Conservation (phyloP, 768 basidiomycete genomes). For the Inosperma sp. region DNA sequence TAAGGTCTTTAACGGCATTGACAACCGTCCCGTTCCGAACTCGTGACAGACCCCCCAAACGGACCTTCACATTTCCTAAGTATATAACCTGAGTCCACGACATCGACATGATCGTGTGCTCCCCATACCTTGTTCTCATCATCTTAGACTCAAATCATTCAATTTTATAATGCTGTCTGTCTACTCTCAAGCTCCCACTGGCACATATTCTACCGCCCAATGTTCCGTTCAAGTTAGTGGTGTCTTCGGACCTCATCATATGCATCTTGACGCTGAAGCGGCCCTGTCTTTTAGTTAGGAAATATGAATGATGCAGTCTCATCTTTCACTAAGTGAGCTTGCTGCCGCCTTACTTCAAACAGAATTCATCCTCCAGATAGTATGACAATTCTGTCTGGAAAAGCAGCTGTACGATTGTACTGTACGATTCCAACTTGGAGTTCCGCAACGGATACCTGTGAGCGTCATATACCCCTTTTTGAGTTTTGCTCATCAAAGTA, state of each 20-base stretch:
- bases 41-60: slow-evolving; percentile 21
- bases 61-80: slow-evolving; percentile 11
- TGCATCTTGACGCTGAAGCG: neutral
- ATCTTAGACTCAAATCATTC: slow-evolving; percentile 1
- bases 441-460: slow-evolving; percentile 54
- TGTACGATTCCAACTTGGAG: slow-evolving; percentile 69
- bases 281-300: slow-evolving; percentile 36
- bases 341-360: neutral
- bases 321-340: slow-evolving; percentile 55
- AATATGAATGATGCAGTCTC: slow-evolving; percentile 53
- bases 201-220: slow-evolving; percentile 15
- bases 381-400: slow-evolving; percentile 44
- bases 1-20: slow-evolving; percentile 14
- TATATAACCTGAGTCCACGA: slow-evolving; percentile 16
- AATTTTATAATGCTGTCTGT: slow-evolving; percentile 25
- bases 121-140: slow-evolving; percentile 10
- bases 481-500: slow-evolving; percentile 19
- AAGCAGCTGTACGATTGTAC: slow-evolving; percentile 48
- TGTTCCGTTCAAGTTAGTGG: slow-evolving; percentile 19
- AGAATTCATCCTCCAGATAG: slow-evolving; percentile 26
- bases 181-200: slow-evolving; percentile 17
- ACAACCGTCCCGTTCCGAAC: slow-evolving; percentile 34
- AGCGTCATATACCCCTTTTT: slow-evolving; percentile 1
- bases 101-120: slow-evolving; percentile 28
- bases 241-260: neutral